Percentiles rank a stretch among this genome's conserved stretches.
Conservation (phyloP, 176 grass and related monocot genomes). For the Juncus effusus region DNA sequence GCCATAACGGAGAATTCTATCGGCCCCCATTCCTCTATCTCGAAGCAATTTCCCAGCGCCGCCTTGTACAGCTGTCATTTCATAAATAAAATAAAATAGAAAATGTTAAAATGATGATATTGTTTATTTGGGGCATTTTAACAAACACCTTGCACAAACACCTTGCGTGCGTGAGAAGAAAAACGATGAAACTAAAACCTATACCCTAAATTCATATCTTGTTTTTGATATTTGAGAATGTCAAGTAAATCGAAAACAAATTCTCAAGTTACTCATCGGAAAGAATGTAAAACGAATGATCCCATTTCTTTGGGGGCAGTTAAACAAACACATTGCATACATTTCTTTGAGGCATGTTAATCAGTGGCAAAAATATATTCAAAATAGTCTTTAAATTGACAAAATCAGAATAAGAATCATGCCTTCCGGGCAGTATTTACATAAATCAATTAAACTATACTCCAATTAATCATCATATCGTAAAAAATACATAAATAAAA, state of each 20-base stretch:
- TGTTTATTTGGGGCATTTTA: not conserved
- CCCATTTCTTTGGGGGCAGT: slow-evolving; percentile 2
- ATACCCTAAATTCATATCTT: slow-evolving; percentile 11
- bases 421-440: not conserved
- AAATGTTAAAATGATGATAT: not conserved
- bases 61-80: slow-evolving; percentile 73
- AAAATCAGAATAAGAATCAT: not conserved
- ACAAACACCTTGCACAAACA: not conserved
- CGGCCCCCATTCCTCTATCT: slow-evolving; percentile 81
- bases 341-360: not conserved
- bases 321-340: slow-evolving; percentile 24
- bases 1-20: slow-evolving; percentile 92
- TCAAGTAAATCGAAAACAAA: not conserved
- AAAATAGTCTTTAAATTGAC: not conserved
- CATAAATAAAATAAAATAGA: slow-evolving; percentile 9
- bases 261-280: not conserved
- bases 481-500: not conserved
- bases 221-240: not conserved
- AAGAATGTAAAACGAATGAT: not conserved
- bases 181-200: not conserved
- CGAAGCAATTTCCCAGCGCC: slow-evolving; percentile 84
- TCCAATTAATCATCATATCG: not conserved
- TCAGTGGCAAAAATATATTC: not conserved
- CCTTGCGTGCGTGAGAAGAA: not conserved
- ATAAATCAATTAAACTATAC: not conserved